A percentile compares a stretch with the other conserved stretches of the same genome.
Conservation (phyloP, 768 basidiomycete species). For the Pleurotus pulmonarius region DNA sequence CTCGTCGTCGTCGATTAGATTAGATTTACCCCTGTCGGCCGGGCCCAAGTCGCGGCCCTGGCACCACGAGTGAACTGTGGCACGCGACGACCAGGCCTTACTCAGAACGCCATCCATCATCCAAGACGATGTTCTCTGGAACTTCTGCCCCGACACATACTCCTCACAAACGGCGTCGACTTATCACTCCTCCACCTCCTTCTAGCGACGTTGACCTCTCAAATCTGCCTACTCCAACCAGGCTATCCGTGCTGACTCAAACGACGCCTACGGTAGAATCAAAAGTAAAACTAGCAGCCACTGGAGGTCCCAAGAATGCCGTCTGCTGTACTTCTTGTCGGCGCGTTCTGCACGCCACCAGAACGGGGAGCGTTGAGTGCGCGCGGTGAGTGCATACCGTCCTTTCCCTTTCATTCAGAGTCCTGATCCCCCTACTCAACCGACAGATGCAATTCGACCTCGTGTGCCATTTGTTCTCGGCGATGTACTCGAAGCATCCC, state of each 20-base stretch:
- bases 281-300: neutral
- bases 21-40: too few relatives aligned
- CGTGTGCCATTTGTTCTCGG: constrained; percentile 42
- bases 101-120: too few relatives aligned
- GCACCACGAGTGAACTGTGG: too few relatives aligned
- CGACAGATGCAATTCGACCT: constrained; percentile 33
- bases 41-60: too few relatives aligned
- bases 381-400: constrained; percentile 5
- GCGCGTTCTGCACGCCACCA: constrained; percentile 9
- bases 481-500: constrained; percentile 34
- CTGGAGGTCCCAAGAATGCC: neutral
- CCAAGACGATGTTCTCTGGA: too few relatives aligned
- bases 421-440: neutral
- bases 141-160: too few relatives aligned
- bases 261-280: neutral
- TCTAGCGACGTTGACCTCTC: neutral
- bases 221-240: neutral
- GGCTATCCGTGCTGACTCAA: neutral
- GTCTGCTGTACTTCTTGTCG: constrained; percentile 15
- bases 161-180: neutral
- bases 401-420: neutral
- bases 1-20: too few relatives aligned
- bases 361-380: constrained; percentile 6
- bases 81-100: too few relatives aligned
- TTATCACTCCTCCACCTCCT: neutral